phyloP scores from a whole-genome alignment of 306 rosid species.

The Begonia loranthoides region DNA sequence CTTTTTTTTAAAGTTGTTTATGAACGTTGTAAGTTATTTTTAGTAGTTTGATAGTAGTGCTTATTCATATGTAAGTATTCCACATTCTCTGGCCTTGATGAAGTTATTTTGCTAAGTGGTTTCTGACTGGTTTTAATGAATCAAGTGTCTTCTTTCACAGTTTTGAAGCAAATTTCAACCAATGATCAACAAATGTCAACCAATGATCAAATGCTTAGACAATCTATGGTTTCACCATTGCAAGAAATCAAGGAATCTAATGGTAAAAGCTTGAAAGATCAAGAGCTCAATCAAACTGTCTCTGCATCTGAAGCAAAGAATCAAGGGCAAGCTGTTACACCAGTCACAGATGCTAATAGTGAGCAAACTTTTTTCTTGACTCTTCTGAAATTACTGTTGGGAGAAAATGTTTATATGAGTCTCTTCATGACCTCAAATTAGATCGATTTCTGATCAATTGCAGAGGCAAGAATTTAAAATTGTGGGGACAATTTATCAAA shows the following conservation, averaged over 20 bases:
- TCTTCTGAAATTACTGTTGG: no score
- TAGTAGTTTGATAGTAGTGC: no score
- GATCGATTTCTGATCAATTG: background rate
- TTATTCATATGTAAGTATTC: no score
- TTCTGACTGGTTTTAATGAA: no score
- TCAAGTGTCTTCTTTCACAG: slow-evolving; percentile 4
- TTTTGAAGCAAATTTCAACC: slow-evolving; percentile 8
- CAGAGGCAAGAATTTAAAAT: background rate
- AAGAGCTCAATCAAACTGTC: slow-evolving; percentile 10
- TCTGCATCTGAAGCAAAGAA: slow-evolving; percentile 8
- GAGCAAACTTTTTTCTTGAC: no score
- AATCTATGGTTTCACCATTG: slow-evolving; percentile 11
- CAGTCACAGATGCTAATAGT: no score
- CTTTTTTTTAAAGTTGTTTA: no score
- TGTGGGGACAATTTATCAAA: background rate
- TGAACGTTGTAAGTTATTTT: no score
- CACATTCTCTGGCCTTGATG: no score
- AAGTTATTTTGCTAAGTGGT: background rate
- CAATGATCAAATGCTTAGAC: slow-evolving; percentile 3
- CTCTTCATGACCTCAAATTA: background rate
- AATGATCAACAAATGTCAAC: slow-evolving; percentile 2
- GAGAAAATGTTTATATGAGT: background rate
- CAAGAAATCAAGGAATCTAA: slow-evolving; percentile 11
- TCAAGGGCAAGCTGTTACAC: slow-evolving; percentile 11
- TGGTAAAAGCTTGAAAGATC: slow-evolving; percentile 5